Conservation (phyloP, 2,329 filamentous ascomycete species). For the Albophoma yamanashiensis region DNA sequence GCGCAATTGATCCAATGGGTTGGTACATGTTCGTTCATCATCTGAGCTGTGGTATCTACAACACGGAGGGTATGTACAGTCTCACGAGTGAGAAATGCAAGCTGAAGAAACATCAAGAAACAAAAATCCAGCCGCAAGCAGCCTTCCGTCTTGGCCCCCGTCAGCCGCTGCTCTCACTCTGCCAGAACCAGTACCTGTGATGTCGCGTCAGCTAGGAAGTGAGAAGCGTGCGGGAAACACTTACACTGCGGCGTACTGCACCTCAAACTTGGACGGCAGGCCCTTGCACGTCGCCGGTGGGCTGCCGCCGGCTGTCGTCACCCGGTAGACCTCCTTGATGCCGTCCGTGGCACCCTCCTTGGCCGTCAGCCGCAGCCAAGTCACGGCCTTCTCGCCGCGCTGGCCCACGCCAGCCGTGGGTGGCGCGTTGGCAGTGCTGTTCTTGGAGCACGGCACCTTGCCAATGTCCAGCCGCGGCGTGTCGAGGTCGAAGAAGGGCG, state of each 20-base stretch:
- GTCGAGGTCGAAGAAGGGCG: conserved; percentile 73
- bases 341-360: conserved; percentile 42
- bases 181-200: conserved; percentile 28
- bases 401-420: conserved; percentile 46
- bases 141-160: background rate
- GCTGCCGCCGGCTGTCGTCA: conserved; percentile 74
- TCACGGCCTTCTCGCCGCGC: conserved; percentile 56
- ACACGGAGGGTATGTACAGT: background rate
- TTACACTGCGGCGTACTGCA: conserved; percentile 79
- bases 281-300: conserved; percentile 64
- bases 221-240: conserved; percentile 24
- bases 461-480: conserved; percentile 42
- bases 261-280: conserved; percentile 50
- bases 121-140: background rate
- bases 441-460: conserved; percentile 52
- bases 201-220: background rate
- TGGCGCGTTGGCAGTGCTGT: conserved; percentile 52
- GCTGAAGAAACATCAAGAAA: background rate
- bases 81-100: background rate
- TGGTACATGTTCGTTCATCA: no score
- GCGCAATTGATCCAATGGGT: no score
- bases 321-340: conserved; percentile 68
- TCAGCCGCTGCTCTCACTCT: conserved; percentile 2
- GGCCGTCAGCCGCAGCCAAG: conserved; percentile 67
- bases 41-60: background rate